Percentiles rank a stretch among this genome's conserved stretches.
These are phyloP conservation scores for Xylariomycetidae sp. DNA, from an alignment of 2,329 filamentous ascomycete species.

Conservation along the genomic window DNA sequence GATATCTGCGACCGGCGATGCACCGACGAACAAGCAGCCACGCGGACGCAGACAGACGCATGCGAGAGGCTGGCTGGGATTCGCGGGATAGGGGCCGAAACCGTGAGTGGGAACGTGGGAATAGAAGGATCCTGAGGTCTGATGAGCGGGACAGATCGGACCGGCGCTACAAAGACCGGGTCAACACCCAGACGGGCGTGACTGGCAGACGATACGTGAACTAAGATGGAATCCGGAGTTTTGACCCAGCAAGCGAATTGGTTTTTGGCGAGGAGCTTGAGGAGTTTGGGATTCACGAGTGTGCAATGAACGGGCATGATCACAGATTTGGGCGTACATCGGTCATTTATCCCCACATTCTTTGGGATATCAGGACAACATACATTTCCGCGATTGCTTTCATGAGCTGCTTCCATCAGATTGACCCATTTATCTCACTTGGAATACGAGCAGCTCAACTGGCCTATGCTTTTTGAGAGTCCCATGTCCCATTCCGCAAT, in stretches of 20 bases:
- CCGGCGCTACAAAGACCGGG: conserved; percentile 19
- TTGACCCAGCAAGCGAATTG: background rate
- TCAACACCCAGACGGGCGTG: conserved; percentile 18
- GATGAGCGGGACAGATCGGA: conserved; percentile 23
- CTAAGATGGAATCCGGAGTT: conserved; percentile 3
- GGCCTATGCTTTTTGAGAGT: too few relatives aligned
- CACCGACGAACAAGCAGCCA: conserved; percentile 26
- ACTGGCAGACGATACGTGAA: conserved; percentile 23
- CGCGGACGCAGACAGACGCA: conserved; percentile 21
- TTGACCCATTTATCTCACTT: too few relatives aligned
- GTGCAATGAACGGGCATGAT: too few relatives aligned
- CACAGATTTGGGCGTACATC: too few relatives aligned
- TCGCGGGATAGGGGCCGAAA: conserved; percentile 18
- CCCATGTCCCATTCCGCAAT: too few relatives aligned
- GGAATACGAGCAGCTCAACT: too few relatives aligned
- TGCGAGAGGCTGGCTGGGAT: conserved; percentile 20
- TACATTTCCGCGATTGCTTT: too few relatives aligned
- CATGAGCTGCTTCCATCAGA: too few relatives aligned
- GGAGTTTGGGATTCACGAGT: background rate
- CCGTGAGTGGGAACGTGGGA: conserved; percentile 25
- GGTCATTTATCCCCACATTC: too few relatives aligned
- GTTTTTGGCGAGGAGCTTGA: background rate
- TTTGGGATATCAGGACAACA: too few relatives aligned
- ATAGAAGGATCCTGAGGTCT: conserved; percentile 24
- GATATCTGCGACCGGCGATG: conserved; percentile 19